Percentiles rank a stretch among this genome's conserved stretches.
phyloP scores from a whole-genome alignment of 2,329 filamentous ascomycete genomes.

The Cladosporium sp. region DNA sequence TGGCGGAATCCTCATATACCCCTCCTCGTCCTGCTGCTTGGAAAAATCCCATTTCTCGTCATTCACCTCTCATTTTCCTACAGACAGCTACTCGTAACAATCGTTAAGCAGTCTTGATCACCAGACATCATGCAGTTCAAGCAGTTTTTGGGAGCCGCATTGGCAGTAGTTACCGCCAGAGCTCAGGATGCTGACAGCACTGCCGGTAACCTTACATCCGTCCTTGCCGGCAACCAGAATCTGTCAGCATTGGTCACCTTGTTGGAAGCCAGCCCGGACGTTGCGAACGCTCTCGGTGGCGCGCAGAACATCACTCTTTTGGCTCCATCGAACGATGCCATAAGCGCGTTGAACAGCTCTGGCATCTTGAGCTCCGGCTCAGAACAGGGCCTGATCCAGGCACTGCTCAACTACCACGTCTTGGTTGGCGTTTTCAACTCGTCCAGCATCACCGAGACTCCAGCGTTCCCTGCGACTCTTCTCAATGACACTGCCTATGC shows the following conservation, averaged over 20 bases:
- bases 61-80: background rate
- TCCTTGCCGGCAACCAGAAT: constrained; percentile 35
- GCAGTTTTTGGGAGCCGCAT: constrained; percentile 39
- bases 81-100: background rate
- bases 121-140: constrained; percentile 41
- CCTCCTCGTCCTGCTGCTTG: background rate
- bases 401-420: constrained; percentile 60
- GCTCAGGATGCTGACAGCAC: constrained; percentile 25
- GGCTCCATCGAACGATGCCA: constrained; percentile 57
- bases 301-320: constrained; percentile 58
- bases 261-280: constrained; percentile 38
- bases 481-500: constrained; percentile 54
- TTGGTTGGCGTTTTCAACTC: constrained; percentile 53
- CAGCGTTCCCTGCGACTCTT: constrained; percentile 49
- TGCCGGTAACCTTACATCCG: constrained; percentile 32
- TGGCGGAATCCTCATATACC: constrained; percentile 12
- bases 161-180: constrained; percentile 37
- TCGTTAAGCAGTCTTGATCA: background rate
- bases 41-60: background rate
- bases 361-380: constrained; percentile 37
- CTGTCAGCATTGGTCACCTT: constrained; percentile 39
- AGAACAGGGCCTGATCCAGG: constrained; percentile 40
- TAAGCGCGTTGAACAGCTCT: constrained; percentile 38
- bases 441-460: constrained; percentile 40
- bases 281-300: constrained; percentile 41